A percentile compares a stretch with the other conserved stretches of the same genome.
Evolutionary conservation across 495 filamentous ascomycete species (phyloP).

Genomic region (Neurospora intermedia): DNA sequence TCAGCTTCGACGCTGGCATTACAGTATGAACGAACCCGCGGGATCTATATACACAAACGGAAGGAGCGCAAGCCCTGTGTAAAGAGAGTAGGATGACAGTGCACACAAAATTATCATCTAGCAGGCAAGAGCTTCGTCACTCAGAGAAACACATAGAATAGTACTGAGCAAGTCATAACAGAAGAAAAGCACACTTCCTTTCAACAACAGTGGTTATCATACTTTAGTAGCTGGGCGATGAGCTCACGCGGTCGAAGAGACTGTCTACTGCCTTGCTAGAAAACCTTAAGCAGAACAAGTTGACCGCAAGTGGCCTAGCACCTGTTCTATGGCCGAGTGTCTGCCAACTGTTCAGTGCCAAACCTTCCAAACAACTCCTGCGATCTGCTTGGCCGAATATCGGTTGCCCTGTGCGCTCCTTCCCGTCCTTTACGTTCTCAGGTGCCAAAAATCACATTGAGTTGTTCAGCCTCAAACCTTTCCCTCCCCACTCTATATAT

Average conservation of each 20-base stretch:
- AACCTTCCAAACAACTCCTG: not conserved
- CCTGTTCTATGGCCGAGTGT: not conserved
- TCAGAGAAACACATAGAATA: no score
- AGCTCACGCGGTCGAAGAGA: not conserved
- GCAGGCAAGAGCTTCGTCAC: no score
- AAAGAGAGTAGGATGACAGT: not conserved
- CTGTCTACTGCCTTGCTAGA: not conserved
- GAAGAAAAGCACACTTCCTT: not conserved
- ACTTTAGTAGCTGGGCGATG: not conserved
- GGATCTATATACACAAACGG: not conserved
- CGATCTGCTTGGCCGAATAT: not conserved
- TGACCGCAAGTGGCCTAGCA: not conserved
- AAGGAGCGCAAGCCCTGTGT: not conserved
- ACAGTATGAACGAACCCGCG: not conserved
- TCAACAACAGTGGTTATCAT: not conserved
- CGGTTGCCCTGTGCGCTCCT: not conserved
- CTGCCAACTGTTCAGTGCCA: not conserved
- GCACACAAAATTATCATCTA: not conserved
- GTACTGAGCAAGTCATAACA: not conserved
- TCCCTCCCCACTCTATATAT: not conserved
- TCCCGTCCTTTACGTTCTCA: not conserved
- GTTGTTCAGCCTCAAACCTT: not conserved
- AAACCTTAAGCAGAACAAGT: not conserved
- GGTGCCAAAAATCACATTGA: not conserved
- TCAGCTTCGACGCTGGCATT: not conserved